A percentile compares a stretch with the other conserved stretches of the same genome.
phyloP scores from a whole-genome alignment of 2,329 filamentous ascomycete genomes.

The Trichoderma guizhouense region DNA sequence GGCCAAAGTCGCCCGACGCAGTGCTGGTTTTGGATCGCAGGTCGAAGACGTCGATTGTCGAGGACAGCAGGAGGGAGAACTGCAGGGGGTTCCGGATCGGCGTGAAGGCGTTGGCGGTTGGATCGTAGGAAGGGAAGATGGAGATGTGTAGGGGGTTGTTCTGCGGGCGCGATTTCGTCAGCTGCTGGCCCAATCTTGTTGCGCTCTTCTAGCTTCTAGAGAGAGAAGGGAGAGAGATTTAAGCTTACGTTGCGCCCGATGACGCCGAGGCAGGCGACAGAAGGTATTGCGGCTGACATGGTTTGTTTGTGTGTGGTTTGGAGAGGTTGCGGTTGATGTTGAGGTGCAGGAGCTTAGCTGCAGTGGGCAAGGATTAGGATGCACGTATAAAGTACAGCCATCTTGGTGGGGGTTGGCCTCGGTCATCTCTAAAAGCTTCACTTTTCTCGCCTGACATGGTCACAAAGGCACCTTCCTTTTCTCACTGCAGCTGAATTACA shows the following conservation, averaged over 20 bases:
- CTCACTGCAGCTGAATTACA: not conserved
- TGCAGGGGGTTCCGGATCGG: conserved; percentile 73
- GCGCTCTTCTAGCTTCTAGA: not conserved
- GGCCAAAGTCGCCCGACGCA: conserved; percentile 77
- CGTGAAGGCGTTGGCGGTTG: conserved; percentile 48
- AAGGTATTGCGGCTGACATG: conserved; percentile 65
- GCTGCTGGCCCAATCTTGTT: not conserved
- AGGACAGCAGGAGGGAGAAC: conserved; percentile 87
- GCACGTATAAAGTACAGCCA: conserved; percentile 1
- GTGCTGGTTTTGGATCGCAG: conserved; percentile 72
- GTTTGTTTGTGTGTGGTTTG: conserved; percentile 3
- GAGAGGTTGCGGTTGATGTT: conserved; percentile 6
- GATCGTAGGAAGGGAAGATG: conserved; percentile 74
- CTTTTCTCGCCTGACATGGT: not conserved
- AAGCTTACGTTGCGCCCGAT: conserved; percentile 82
- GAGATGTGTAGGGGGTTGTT: conserved; percentile 95
- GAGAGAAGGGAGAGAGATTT: not conserved
- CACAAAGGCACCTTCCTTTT: not conserved
- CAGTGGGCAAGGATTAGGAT: conserved; percentile 8
- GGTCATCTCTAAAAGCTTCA: not conserved
- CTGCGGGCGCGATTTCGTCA: conserved; percentile 44
- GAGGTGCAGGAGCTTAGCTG: conserved; percentile 17
- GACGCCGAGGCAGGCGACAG: conserved; percentile 88
- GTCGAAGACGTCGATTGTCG: conserved; percentile 91
- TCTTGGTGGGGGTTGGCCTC: not conserved